phyloP scores from a whole-genome alignment of 73 alveolate genomes.

The Tetrahymena malaccensis region DNA sequence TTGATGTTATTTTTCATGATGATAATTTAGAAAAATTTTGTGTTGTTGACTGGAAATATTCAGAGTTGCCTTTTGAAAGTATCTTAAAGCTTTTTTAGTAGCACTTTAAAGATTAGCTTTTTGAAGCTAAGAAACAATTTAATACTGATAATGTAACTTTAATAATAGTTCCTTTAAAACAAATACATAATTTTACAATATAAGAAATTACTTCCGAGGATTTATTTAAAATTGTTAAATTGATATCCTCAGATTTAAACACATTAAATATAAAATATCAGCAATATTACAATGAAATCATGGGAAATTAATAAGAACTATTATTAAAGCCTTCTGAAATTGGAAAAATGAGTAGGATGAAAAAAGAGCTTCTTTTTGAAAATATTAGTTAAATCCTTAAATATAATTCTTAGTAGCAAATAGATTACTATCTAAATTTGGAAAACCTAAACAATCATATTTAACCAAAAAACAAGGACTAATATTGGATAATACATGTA shows the following conservation, averaged over 20 bases:
- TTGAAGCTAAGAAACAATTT: neutral
- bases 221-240: neutral
- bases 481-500: neutral
- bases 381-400: neutral
- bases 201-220: neutral
- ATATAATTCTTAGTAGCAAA: neutral
- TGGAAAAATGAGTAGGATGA: neutral
- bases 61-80: neutral
- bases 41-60: neutral
- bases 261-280: neutral
- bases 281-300: neutral
- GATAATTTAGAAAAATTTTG: neutral
- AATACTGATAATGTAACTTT: neutral
- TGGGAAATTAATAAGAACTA: neutral
- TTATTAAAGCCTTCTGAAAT: neutral
- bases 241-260: neutral
- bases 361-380: neutral
- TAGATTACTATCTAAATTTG: neutral
- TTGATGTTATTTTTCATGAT: neutral
- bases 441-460: neutral
- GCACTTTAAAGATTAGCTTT: neutral
- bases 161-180: neutral
- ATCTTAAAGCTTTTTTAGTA: neutral
- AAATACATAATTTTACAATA: neutral
- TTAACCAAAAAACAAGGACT: neutral